Conservation (phyloP, 192 early-diverging fungal genomes). For the Linnemannia schmuckeri region DNA sequence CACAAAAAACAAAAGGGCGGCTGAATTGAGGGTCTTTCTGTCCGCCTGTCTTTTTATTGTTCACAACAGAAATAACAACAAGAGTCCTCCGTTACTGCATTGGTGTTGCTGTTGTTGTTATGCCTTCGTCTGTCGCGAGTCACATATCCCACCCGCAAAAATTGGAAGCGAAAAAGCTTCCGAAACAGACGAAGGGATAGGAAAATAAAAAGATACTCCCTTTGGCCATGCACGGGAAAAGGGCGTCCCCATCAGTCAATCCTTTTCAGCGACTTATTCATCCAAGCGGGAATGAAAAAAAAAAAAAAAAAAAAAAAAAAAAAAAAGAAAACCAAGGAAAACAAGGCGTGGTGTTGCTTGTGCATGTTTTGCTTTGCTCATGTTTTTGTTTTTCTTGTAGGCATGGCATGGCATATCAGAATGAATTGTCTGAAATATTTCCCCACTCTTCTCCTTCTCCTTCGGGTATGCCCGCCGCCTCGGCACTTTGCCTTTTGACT, state of each 20-base stretch:
- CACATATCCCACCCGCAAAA: no score
- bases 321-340: no score
- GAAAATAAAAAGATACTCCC: no score
- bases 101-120: no score
- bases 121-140: no score
- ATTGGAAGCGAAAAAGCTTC: no score
- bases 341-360: not conserved
- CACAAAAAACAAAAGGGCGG: no score
- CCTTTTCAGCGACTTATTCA: not conserved
- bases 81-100: no score
- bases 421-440: not conserved
- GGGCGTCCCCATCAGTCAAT: not conserved
- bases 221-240: conserved; percentile 2
- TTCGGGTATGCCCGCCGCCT: not conserved
- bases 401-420: not conserved
- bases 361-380: not conserved
- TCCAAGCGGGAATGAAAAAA: not conserved
- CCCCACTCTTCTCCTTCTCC: not conserved
- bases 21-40: no score
- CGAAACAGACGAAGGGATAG: no score
- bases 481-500: not conserved
- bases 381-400: not conserved
- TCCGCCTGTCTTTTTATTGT: no score
- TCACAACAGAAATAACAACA: no score
- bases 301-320: not conserved